These are phyloP conservation scores for Kwoniella europaea DNA, from an alignment of 768 basidiomycete genomes.

Conservation along the genomic window DNA sequence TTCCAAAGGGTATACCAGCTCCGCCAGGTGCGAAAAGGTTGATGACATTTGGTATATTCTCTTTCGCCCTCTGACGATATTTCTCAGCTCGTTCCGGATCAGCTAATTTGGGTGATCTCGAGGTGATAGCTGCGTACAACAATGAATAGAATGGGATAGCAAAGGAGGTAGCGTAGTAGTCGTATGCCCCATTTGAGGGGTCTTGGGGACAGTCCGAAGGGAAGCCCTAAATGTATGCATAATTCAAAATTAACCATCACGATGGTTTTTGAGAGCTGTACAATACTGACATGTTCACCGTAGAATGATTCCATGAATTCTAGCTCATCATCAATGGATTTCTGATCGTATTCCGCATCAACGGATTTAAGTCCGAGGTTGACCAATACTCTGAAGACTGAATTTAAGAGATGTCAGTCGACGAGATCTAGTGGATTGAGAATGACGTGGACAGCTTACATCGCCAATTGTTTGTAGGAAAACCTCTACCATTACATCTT, in stretches of 20 bases:
- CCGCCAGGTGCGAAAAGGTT: conserved; percentile 58
- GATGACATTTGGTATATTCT: conserved; percentile 35
- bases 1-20: conserved; percentile 74
- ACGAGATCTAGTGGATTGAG: neutral
- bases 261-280: too few relatives aligned
- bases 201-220: conserved; percentile 32
- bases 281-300: conserved; percentile 34
- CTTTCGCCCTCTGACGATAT: conserved; percentile 68
- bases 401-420: neutral
- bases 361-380: conserved; percentile 41
- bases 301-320: conserved; percentile 38
- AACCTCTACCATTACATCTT: conserved; percentile 22
- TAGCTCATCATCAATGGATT: conserved; percentile 37
- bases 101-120: conserved; percentile 48
- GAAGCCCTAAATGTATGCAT: conserved; percentile 26
- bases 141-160: conserved; percentile 50
- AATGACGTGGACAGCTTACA: conserved; percentile 25
- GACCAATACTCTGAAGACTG: conserved; percentile 41
- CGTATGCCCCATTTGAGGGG: conserved; percentile 29
- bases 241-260: too few relatives aligned
- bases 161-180: conserved; percentile 49
- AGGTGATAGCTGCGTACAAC: conserved; percentile 33
- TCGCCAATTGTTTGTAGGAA: conserved; percentile 46
- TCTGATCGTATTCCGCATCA: conserved; percentile 38
- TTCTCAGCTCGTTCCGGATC: conserved; percentile 71